Base-by-base conservation (phyloP, 2,329 filamentous ascomycete species). In the Claviceps paspali region DNA sequence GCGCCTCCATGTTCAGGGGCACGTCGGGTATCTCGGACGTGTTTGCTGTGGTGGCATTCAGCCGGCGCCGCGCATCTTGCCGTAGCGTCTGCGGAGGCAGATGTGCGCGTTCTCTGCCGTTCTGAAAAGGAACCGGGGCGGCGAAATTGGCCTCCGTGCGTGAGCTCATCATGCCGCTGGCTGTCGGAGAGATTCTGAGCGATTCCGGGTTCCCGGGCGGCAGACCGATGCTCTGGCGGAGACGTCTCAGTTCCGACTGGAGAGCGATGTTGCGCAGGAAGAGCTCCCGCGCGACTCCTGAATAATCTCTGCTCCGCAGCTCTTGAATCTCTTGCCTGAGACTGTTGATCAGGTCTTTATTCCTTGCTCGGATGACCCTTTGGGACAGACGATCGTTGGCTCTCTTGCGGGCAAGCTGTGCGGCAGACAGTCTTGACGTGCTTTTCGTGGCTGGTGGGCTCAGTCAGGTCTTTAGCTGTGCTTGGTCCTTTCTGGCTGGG, bases 321-420 rank as follows among this genome's bases (percentile, higher is more conserved):
- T 34, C 26, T 14, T 34, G 31, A 10, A 39, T 28, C 32, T 39
- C 38, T 5, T 29, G 27, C 22, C 35, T 26, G 12, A 39, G 32
- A 5, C 33, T 29, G 17, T 26, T 33, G 11, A 39, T 35, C 9
- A 30, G 28, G 27, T 35, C 19, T 15, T 39, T 39, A 15, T 29
- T 39, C 17, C 38, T 35, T 9, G 32, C 32, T 9, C 38, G 32
- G 27, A 39, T 39, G 9, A 21, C 32, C 26, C 38, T 35, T 28
- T 39, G 38, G 2, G 27, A 39, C 15, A 35, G 32, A 18, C 38
- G 33, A 15, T 39, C 33, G 22, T 39, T 39, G 28, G 38, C 38
- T 27, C 38, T 30, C 22, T 39, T 39, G 14, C 38, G 38, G 3
- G 31, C 38, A 17, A 39, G 38, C 21, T 39, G 32, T 3, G 29